Conservation (phyloP, 768 basidiomycete genomes). For the Boletus edulis region DNA sequence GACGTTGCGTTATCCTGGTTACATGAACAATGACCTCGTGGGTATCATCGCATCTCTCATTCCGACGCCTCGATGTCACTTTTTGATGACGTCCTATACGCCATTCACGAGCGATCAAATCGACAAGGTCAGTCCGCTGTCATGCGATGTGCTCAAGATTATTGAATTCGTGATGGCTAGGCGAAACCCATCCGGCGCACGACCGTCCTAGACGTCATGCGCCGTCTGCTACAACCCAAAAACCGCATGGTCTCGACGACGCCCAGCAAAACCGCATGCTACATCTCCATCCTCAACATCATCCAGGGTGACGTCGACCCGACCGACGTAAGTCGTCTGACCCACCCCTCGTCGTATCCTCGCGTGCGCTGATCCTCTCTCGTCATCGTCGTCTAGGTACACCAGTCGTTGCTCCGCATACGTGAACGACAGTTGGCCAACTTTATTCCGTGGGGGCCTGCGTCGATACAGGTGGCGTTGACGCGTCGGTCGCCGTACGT, state of each 20-base stretch:
- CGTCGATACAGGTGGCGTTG: conserved; percentile 95
- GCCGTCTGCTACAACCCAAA: conserved; percentile 94
- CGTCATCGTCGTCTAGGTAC: conserved; percentile 62
- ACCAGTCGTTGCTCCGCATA: conserved; percentile 95
- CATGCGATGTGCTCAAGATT: background rate
- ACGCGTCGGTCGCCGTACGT: conserved; percentile 90
- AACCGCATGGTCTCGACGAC: conserved; percentile 96
- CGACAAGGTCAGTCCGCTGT: conserved; percentile 70
- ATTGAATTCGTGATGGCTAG: conserved; percentile 35
- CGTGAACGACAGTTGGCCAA: conserved; percentile 95
- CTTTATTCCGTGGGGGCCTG: conserved; percentile 99
- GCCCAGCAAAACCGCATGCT: conserved; percentile 91
- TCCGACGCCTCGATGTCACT: conserved; percentile 95
- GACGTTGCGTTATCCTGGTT: conserved; percentile 94
- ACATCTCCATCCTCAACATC: conserved; percentile 97
- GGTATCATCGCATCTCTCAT: conserved; percentile 96
- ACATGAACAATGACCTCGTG: conserved; percentile 99
- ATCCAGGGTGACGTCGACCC: conserved; percentile 99
- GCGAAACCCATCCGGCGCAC: conserved; percentile 95
- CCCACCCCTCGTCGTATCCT: background rate
- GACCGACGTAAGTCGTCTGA: conserved; percentile 63
- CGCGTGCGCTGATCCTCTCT: background rate
- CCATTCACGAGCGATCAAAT: conserved; percentile 97
- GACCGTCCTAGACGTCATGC: conserved; percentile 98
- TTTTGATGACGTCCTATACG: conserved; percentile 98